Evolutionary conservation across 2,329 filamentous ascomycete species (phyloP).

Genomic region (Ciborinia camelliae): DNA sequence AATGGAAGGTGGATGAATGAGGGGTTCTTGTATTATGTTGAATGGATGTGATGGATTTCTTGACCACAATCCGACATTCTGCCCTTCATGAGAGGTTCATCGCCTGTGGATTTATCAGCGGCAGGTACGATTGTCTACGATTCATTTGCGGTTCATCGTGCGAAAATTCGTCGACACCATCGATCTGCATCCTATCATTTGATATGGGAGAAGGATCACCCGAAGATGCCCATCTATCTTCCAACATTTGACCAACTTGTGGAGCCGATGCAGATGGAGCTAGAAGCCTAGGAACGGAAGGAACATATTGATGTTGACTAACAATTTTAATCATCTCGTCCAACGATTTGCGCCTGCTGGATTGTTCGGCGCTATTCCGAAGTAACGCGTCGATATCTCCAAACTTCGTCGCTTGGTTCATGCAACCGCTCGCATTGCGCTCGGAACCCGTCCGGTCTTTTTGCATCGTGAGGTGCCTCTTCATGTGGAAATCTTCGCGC

Average conservation of each 20-base stretch:
- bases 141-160: background rate
- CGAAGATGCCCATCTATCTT: background rate
- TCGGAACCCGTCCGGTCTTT: background rate
- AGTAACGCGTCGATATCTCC: background rate
- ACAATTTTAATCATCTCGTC: background rate
- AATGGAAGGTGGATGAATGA: background rate
- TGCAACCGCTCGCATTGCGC: background rate
- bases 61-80: background rate
- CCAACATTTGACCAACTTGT: background rate
- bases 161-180: background rate
- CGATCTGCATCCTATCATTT: background rate
- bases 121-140: background rate
- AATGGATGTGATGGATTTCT: background rate
- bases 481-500: background rate
- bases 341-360: background rate
- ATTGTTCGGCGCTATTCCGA: background rate
- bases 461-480: background rate
- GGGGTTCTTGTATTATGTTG: background rate
- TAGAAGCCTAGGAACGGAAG: background rate
- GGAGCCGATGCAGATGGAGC: background rate
- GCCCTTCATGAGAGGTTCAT: background rate
- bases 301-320: background rate
- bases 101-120: background rate
- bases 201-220: background rate
- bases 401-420: constrained; percentile 10